Evolutionary conservation across 352 stramenopile species (phyloP).

Genomic region (Peronospora destructor): DNA sequence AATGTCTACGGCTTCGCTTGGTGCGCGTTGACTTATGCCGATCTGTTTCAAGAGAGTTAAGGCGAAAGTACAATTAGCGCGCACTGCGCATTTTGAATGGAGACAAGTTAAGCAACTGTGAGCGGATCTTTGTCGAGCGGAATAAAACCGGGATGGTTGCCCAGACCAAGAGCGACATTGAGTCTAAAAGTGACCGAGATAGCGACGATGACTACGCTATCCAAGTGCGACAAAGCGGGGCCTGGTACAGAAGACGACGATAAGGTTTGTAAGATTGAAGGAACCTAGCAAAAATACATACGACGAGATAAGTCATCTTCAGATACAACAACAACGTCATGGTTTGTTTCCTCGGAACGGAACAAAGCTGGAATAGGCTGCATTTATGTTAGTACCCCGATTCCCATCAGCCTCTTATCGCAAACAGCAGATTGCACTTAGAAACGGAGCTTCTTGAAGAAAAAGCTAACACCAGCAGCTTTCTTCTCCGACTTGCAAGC

Average conservation of each 20-base stretch:
- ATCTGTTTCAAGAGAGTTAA: slow-evolving; percentile 47
- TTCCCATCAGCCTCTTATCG: slow-evolving; percentile 44
- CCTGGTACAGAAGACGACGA: slow-evolving; percentile 12
- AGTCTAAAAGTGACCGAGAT: slow-evolving; percentile 24
- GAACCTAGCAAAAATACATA: too few relatives aligned
- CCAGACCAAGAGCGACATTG: slow-evolving; percentile 29
- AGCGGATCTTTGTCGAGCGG: slow-evolving; percentile 31
- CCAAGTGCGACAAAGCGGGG: slow-evolving; percentile 13
- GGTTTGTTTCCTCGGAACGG: slow-evolving; percentile 33
- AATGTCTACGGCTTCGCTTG: slow-evolving; percentile 37
- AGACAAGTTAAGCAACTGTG: slow-evolving; percentile 24
- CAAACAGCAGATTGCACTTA: slow-evolving; percentile 76
- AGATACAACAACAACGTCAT: slow-evolving; percentile 16
- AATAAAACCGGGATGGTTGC: slow-evolving; percentile 36
- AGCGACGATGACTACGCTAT: slow-evolving; percentile 16
- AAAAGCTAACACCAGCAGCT: slow-evolving; percentile 95
- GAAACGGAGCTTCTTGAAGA: slow-evolving; percentile 99
- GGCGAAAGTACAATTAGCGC: slow-evolving; percentile 32
- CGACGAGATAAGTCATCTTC: neutral
- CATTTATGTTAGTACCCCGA: slow-evolving; percentile 50
- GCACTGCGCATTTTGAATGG: slow-evolving; percentile 14
- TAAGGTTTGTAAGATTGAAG: neutral
- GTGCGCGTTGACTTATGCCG: slow-evolving; percentile 68
- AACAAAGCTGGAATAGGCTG: slow-evolving; percentile 62
- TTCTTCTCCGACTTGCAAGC: slow-evolving; percentile 97